phyloP scores from a whole-genome alignment of 2,329 filamentous ascomycete genomes.

The Neonectria coccinea region DNA sequence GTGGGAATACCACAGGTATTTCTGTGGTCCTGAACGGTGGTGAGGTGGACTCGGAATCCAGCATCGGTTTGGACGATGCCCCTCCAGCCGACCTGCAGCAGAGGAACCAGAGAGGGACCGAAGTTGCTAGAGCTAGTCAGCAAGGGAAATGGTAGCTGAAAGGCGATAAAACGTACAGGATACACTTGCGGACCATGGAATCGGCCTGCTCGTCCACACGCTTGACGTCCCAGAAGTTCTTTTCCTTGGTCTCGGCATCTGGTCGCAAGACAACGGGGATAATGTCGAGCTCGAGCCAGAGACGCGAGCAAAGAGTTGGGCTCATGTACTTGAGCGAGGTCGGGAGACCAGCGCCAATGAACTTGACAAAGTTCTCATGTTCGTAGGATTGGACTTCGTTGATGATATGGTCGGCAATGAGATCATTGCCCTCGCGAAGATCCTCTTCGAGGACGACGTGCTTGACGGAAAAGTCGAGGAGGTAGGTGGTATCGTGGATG shows the following conservation, averaged over 20 bases:
- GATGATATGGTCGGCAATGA: slow-evolving; percentile 71
- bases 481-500: slow-evolving; percentile 79
- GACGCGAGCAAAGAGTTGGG: slow-evolving; percentile 73
- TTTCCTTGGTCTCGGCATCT: slow-evolving; percentile 57
- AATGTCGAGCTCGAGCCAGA: slow-evolving; percentile 83
- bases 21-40: slow-evolving; percentile 67
- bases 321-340: slow-evolving; percentile 68
- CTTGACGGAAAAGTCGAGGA: slow-evolving; percentile 77
- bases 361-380: slow-evolving; percentile 76
- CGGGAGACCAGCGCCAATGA: slow-evolving; percentile 79
- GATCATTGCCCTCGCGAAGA: slow-evolving; percentile 55
- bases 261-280: slow-evolving; percentile 74
- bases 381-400: slow-evolving; percentile 69
- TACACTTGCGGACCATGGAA: slow-evolving; percentile 82
- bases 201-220: slow-evolving; percentile 85
- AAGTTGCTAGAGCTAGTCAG: slow-evolving; percentile 66
- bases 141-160: not conserved
- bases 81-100: slow-evolving; percentile 74
- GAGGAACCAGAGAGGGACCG: slow-evolving; percentile 76
- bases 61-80: slow-evolving; percentile 79
- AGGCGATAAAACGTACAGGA: slow-evolving; percentile 66
- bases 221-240: slow-evolving; percentile 64
- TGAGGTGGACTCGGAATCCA: slow-evolving; percentile 71
- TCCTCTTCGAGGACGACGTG: slow-evolving; percentile 61
- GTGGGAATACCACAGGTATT: slow-evolving; percentile 70